phyloP scores from a whole-genome alignment of 1,139 yeast genomes.

The Yamadazyma songkhlaensis region DNA sequence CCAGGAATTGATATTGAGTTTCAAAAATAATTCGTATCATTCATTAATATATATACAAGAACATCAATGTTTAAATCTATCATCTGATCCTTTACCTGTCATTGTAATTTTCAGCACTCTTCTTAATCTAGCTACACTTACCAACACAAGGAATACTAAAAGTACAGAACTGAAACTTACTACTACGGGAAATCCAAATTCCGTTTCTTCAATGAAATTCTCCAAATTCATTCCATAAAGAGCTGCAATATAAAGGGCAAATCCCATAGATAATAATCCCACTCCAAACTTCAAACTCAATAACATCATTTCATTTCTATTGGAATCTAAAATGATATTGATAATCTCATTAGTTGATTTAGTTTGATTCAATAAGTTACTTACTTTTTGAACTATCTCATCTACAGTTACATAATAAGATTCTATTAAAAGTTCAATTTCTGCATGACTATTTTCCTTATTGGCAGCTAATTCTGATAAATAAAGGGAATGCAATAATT shows the following conservation, averaged over 20 bases:
- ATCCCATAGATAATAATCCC: slow-evolving; percentile 41
- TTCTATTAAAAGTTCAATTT: slow-evolving; percentile 42
- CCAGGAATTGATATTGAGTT: slow-evolving; percentile 33
- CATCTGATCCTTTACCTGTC: slow-evolving; percentile 24
- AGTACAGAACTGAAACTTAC: slow-evolving; percentile 26
- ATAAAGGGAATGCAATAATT: slow-evolving; percentile 39
- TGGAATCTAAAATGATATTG: slow-evolving; percentile 44
- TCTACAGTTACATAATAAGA: slow-evolving; percentile 43
- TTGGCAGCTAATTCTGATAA: slow-evolving; percentile 30
- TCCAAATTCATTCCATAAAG: slow-evolving; percentile 74
- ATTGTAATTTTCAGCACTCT: slow-evolving; percentile 40
- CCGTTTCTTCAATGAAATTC: slow-evolving; percentile 80
- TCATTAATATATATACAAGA: slow-evolving; percentile 6
- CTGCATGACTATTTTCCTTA: slow-evolving; percentile 35
- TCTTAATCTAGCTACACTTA: slow-evolving; percentile 29
- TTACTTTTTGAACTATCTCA: slow-evolving; percentile 46
- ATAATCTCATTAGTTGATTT: slow-evolving; percentile 48
- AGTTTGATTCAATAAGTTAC: slow-evolving; percentile 39
- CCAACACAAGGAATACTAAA: slow-evolving; percentile 23
- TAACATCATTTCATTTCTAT: slow-evolving; percentile 47
- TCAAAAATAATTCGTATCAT: slow-evolving; percentile 7
- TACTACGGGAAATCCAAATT: slow-evolving; percentile 41
- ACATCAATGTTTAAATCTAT: background rate
- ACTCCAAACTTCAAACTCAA: slow-evolving; percentile 42
- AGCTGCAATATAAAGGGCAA: slow-evolving; percentile 39